Evolutionary conservation across 441 rosid species (phyloP).

Genomic region (Manihot esculenta): DNA sequence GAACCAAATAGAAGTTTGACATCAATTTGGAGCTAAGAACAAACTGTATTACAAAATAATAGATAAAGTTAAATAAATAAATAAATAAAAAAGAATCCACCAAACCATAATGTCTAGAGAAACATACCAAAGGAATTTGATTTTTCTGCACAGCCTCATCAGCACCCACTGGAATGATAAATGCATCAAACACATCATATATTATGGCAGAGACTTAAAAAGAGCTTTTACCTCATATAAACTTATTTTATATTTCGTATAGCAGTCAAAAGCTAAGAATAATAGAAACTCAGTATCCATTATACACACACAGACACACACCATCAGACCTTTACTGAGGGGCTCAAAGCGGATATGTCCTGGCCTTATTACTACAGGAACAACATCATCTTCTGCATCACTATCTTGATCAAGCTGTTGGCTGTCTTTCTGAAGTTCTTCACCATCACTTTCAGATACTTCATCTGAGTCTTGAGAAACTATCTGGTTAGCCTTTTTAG

Average conservation of each 20-base stretch:
- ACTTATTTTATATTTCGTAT: constrained; percentile 14
- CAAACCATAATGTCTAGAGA: too few species aligned
- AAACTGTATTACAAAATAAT: neutral
- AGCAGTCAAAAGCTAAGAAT: constrained; percentile 10
- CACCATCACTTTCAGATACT: constrained; percentile 20
- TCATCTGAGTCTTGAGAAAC: constrained; percentile 26
- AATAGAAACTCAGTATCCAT: neutral
- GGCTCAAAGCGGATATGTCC: constrained; percentile 93
- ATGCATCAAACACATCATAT: constrained; percentile 21
- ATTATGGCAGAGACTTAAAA: constrained; percentile 4
- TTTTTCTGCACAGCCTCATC: constrained; percentile 41
- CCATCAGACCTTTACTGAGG: constrained; percentile 46
- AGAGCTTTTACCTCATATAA: neutral
- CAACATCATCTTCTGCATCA: constrained; percentile 45
- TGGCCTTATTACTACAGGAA: constrained; percentile 80
- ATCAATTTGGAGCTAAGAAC: constrained; percentile 3
- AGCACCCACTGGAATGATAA: constrained; percentile 44
- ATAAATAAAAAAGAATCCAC: neutral
- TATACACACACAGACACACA: constrained; percentile 16
- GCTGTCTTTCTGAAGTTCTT: constrained; percentile 24
- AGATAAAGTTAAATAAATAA: too few species aligned
- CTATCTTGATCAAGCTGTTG: constrained; percentile 35
- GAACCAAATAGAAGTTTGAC: constrained; percentile 10
- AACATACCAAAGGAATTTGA: constrained; percentile 53
- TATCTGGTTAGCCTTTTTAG: constrained; percentile 30